Evolutionary conservation across 2,329 filamentous ascomycete genomes (phyloP).

Genomic region (Monosporascus sp.): DNA sequence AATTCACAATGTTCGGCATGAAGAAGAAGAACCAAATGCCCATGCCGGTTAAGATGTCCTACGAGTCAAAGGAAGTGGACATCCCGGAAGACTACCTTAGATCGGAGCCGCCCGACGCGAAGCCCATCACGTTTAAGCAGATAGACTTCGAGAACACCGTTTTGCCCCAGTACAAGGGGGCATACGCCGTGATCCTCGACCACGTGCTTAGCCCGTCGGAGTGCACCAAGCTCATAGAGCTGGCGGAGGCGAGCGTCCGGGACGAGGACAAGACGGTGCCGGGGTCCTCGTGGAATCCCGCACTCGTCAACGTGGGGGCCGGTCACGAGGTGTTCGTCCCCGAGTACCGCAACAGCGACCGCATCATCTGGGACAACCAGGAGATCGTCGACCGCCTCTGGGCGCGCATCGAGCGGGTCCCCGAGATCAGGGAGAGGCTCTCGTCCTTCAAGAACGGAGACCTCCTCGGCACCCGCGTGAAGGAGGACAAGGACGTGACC

Average conservation of each 20-base stretch:
- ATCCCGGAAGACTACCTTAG: slow-evolving; percentile 43
- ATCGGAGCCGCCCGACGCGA: slow-evolving; percentile 34
- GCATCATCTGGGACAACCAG: slow-evolving; percentile 68
- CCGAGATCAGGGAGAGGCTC: slow-evolving; percentile 37
- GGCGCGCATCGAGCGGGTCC: slow-evolving; percentile 45
- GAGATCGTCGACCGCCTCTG: slow-evolving; percentile 60
- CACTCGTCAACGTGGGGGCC: slow-evolving; percentile 61
- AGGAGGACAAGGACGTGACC: slow-evolving; percentile 6
- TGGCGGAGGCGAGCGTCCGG: slow-evolving; percentile 49
- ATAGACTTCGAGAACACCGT: slow-evolving; percentile 50
- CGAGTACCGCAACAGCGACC: slow-evolving; percentile 63
- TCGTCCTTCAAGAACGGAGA: slow-evolving; percentile 26
- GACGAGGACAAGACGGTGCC: slow-evolving; percentile 32
- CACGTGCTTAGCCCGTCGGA: slow-evolving; percentile 58
- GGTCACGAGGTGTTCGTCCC: slow-evolving; percentile 54
- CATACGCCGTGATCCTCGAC: slow-evolving; percentile 59
- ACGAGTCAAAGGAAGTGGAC: slow-evolving; percentile 30
- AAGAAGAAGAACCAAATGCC: neutral
- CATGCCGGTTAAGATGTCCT: slow-evolving; percentile 23
- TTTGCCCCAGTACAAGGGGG: slow-evolving; percentile 47
- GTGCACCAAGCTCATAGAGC: slow-evolving; percentile 48
- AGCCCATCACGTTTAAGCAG: slow-evolving; percentile 37
- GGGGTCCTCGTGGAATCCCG: slow-evolving; percentile 55
- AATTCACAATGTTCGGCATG: neutral
- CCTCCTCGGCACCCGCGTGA: slow-evolving; percentile 29